Evolutionary conservation across 2,329 filamentous ascomycete genomes (phyloP).

Genomic region (Neonectria hederae): DNA sequence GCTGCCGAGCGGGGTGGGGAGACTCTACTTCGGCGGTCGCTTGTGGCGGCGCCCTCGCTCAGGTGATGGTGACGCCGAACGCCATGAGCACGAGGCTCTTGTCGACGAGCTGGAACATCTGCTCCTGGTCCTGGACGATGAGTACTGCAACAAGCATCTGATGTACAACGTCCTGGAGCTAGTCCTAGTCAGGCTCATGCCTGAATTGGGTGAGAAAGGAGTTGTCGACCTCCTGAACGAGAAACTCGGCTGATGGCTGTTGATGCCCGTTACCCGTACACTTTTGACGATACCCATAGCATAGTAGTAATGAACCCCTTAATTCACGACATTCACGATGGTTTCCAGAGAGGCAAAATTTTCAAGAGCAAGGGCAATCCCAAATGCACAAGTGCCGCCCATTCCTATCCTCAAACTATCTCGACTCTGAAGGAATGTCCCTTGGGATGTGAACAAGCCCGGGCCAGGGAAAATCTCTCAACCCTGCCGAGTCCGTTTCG

Average conservation of each 20-base stretch:
- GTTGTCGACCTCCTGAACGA: slow-evolving; percentile 79
- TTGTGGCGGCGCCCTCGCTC: slow-evolving; percentile 38
- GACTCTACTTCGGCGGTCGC: slow-evolving; percentile 60
- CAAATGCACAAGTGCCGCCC: slow-evolving; percentile 43
- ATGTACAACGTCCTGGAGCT: slow-evolving; percentile 85
- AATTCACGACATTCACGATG: slow-evolving; percentile 7
- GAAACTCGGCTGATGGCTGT: slow-evolving; percentile 58
- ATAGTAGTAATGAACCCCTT: slow-evolving; percentile 18
- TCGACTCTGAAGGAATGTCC: slow-evolving; percentile 32
- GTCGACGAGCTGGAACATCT: slow-evolving; percentile 70
- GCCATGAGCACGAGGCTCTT: slow-evolving; percentile 51
- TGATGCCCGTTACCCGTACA: slow-evolving; percentile 1
- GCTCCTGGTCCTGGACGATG: slow-evolving; percentile 79
- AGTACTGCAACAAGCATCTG: slow-evolving; percentile 92
- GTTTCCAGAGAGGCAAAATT: neutral
- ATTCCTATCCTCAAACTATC: slow-evolving; percentile 38
- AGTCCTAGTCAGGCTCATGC: slow-evolving; percentile 81
- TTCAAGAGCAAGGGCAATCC: slow-evolving; percentile 36
- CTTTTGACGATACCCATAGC: slow-evolving; percentile 34
- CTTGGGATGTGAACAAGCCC: slow-evolving; percentile 10
- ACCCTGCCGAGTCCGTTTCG: slow-evolving; percentile 6
- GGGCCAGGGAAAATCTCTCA: neutral
- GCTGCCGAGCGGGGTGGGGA: slow-evolving; percentile 58
- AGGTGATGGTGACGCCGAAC: slow-evolving; percentile 32
- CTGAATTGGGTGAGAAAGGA: slow-evolving; percentile 80